phyloP scores from a whole-genome alignment of 1,139 yeast species.

The Chernovozyma aurita region DNA sequence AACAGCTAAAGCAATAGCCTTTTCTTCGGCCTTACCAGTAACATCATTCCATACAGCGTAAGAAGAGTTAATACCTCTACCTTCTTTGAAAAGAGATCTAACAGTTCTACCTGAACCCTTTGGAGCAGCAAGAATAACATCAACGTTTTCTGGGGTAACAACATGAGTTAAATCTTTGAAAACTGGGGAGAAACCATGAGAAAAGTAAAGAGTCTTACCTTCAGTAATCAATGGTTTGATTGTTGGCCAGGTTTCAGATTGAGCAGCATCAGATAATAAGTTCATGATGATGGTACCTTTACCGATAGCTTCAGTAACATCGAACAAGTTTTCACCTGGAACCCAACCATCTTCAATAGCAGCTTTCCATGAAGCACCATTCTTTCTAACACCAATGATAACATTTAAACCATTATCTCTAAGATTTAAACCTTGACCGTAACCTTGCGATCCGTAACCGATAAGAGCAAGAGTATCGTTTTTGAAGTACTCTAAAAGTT shows the following conservation, averaged over 20 bases:
- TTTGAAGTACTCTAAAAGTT: constrained; percentile 92
- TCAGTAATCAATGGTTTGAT: constrained; percentile 89
- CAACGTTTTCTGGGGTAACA: constrained; percentile 90
- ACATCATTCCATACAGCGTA: constrained; percentile 99
- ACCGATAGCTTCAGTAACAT: constrained; percentile 85
- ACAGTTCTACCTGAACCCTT: constrained; percentile 99
- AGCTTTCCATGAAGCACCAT: constrained; percentile 99
- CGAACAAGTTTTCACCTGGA: constrained; percentile 97
- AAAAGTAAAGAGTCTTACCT: constrained; percentile 97
- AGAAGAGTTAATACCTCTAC: constrained; percentile 99
- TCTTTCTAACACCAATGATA: constrained; percentile 95
- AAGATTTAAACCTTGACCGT: constrained; percentile 98
- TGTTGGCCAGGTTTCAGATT: constrained; percentile 93
- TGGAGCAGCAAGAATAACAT: constrained; percentile 98
- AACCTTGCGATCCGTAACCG: constrained; percentile 99
- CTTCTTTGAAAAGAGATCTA: constrained; percentile 98
- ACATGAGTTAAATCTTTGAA: constrained; percentile 97
- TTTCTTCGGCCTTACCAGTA: constrained; percentile 98
- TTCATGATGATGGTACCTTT: constrained; percentile 96
- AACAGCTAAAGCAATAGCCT: constrained; percentile 96
- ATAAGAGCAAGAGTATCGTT: constrained; percentile 95
- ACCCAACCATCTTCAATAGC: constrained; percentile 99
- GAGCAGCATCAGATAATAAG: constrained; percentile 98
- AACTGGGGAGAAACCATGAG: constrained; percentile 99
- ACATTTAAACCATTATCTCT: constrained; percentile 98